These are phyloP conservation scores for Amanita phalloides DNA, from an alignment of 768 basidiomycete species.

Conservation along the genomic window DNA sequence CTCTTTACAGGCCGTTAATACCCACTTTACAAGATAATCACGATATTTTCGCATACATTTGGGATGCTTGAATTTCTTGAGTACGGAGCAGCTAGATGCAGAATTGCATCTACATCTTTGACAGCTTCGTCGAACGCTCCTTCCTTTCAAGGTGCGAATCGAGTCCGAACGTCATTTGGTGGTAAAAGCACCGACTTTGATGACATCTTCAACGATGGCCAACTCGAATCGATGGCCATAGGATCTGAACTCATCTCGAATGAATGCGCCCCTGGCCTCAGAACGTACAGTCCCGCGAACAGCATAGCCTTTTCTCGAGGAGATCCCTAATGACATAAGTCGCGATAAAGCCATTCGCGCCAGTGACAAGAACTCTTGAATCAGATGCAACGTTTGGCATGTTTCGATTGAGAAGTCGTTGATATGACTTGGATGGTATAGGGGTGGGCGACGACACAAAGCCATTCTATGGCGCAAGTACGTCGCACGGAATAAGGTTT, in stretches of 20 bases:
- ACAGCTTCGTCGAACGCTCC: conserved; percentile 75
- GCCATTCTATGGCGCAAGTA: no score
- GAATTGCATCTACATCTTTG: conserved; percentile 53
- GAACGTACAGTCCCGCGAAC: no score
- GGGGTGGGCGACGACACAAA: no score
- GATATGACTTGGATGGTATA: no score
- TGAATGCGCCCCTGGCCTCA: conserved; percentile 41
- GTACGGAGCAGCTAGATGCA: conserved; percentile 28
- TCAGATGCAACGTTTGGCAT: conserved; percentile 21
- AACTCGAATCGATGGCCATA: conserved; percentile 52
- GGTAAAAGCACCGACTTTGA: conserved; percentile 12
- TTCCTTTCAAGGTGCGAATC: conserved; percentile 21
- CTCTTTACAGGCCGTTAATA: no score
- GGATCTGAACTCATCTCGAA: conserved; percentile 40
- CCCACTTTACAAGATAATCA: no score
- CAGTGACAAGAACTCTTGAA: conserved; percentile 37
- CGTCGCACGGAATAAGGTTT: no score
- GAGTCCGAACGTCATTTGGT: background rate
- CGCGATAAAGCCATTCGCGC: conserved; percentile 8
- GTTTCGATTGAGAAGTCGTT: background rate
- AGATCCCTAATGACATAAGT: no score
- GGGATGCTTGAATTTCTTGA: conserved; percentile 31
- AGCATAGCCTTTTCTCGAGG: no score
- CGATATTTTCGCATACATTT: conserved; percentile 12
- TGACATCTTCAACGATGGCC: conserved; percentile 61